A percentile compares a stretch with the other conserved stretches of the same genome.
Conservation (phyloP, 2,329 filamentous ascomycete genomes). For the Penicillium digitatum region DNA sequence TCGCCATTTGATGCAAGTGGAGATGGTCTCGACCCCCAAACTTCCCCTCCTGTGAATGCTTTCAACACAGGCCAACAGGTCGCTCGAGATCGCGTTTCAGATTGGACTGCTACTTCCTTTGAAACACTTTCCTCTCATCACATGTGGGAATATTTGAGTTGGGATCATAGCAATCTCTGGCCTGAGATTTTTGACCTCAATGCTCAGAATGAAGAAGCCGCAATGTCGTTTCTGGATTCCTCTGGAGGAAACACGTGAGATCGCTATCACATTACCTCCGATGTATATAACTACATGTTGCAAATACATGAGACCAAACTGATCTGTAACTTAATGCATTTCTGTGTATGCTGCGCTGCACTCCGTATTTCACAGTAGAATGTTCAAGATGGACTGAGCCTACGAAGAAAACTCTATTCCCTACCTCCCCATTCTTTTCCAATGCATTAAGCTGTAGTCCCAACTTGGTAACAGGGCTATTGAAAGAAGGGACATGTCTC, state of each 20-base stretch:
- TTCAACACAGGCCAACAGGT: not conserved
- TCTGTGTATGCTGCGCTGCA: too few relatives aligned
- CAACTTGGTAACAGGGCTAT: too few relatives aligned
- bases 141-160: slow-evolving; percentile 15
- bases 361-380: too few relatives aligned
- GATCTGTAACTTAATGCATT: not conserved
- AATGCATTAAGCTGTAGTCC: too few relatives aligned
- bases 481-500: too few relatives aligned
- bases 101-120: slow-evolving; percentile 7
- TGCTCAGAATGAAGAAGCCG: not conserved
- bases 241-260: slow-evolving; percentile 21
- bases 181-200: slow-evolving; percentile 7
- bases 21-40: not conserved
- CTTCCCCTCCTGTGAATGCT: not conserved
- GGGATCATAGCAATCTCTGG: slow-evolving; percentile 10
- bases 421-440: too few relatives aligned
- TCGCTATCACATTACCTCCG: not conserved
- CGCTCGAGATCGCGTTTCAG: not conserved
- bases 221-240: slow-evolving; percentile 23
- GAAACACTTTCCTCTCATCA: slow-evolving; percentile 8
- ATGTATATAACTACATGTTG: not conserved
- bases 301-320: not conserved
- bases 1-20: slow-evolving; percentile 15
- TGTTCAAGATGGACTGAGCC: too few relatives aligned
- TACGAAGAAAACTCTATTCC: too few relatives aligned